Percentiles rank a stretch among this genome's conserved stretches.
Conservation (phyloP, 306 rosid genomes). For the Dicorynia guianensis region DNA sequence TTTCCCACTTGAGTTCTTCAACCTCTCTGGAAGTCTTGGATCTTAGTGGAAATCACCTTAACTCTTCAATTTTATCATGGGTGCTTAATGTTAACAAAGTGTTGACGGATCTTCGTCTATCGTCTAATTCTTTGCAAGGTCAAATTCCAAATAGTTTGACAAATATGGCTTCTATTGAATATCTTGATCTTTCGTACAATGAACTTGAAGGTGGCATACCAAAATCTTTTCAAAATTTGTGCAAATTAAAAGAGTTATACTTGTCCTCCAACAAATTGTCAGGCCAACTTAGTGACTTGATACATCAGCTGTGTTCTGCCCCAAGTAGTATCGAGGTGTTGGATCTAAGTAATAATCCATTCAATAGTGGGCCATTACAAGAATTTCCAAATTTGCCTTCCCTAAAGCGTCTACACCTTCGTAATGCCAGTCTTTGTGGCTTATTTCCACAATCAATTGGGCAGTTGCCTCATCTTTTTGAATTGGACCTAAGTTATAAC, state of each 20-base stretch:
- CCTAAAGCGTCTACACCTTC: not conserved
- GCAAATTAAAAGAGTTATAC: constrained; percentile 18
- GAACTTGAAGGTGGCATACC: constrained; percentile 26
- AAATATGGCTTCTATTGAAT: constrained; percentile 21
- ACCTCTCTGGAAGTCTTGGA: no score
- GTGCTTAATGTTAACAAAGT: no score
- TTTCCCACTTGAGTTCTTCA: no score
- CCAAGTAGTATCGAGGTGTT: not conserved
- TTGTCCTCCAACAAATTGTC: not conserved
- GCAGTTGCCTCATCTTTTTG: not conserved
- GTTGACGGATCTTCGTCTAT: no score
- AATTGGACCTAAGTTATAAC: not conserved
- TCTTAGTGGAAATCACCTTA: no score
- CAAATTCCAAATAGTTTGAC: constrained; percentile 37
- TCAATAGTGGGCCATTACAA: no score
- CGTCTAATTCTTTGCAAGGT: constrained; percentile 9
- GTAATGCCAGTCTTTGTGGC: not conserved
- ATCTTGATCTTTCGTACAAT: constrained; percentile 35
- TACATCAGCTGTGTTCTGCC: constrained; percentile 27
- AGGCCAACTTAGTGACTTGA: constrained; percentile 15
- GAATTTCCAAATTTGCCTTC: not conserved
- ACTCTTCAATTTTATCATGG: no score
- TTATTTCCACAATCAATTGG: not conserved
- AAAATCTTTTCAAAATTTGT: constrained; percentile 22
- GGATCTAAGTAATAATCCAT: no score